phyloP scores from a whole-genome alignment of 179 eudicot genomes.

The Vitellaria paradoxa region DNA sequence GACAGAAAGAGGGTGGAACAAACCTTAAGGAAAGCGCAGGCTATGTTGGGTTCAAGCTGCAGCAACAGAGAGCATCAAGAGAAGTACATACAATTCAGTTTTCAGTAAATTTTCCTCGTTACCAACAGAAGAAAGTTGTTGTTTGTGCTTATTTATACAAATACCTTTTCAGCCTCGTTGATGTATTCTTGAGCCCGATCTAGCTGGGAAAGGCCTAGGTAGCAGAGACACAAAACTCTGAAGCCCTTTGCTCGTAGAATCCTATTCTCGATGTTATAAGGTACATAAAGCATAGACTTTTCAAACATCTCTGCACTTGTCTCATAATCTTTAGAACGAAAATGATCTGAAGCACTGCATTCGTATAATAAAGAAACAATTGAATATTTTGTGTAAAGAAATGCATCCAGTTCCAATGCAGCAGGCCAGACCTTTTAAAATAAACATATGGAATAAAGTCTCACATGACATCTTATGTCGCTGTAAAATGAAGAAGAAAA shows the following conservation, averaged over 20 bases:
- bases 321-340: slow-evolving; percentile 70
- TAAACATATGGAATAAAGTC: neutral
- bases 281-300: slow-evolving; percentile 83
- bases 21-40: slow-evolving; percentile 89
- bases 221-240: slow-evolving; percentile 83
- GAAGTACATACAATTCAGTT: slow-evolving; percentile 3
- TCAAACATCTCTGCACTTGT: slow-evolving; percentile 81
- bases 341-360: slow-evolving; percentile 85
- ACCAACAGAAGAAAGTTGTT: neutral
- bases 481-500: neutral
- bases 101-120: neutral
- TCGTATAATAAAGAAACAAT: slow-evolving; percentile 11
- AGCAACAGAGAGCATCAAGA: slow-evolving; percentile 35
- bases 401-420: neutral
- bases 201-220: slow-evolving; percentile 80
- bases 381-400: neutral
- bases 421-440: neutral
- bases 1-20: neutral
- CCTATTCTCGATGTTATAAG: slow-evolving; percentile 63
- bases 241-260: slow-evolving; percentile 86
- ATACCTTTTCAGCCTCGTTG: slow-evolving; percentile 91
- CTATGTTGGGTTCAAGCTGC: slow-evolving; percentile 90
- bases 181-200: slow-evolving; percentile 95
- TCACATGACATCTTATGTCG: neutral
- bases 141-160: neutral